Base-by-base conservation (phyloP, 148 eudicot species). In the Simmondsia chinensis region DNA sequence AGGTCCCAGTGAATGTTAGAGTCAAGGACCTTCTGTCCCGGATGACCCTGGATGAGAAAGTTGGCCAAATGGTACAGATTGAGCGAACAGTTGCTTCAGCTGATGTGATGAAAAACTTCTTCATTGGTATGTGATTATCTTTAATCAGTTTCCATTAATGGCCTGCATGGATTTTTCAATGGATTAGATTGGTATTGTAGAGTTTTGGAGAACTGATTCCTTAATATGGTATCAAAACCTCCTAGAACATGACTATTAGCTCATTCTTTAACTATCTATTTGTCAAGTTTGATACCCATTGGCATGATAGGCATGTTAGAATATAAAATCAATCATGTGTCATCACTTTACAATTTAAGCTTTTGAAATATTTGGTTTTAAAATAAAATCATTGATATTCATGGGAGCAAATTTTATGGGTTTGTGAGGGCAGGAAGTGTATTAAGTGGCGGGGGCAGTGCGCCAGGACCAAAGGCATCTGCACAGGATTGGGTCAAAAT, bases 31-130 rank as follows among this genome's bases (percentile, higher is more conserved):
- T 82, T 68, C 60, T 82, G 31, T 61, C 60, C 1, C 49, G 71
- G 30, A 82, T 82, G 94, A 82, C 77, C 5, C 65, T 82, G 48
- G 94, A 75, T 25, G 94, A 82, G 38, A 82, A 82, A 59, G 73
- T 82, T 46, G 94, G 94, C 9, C 94, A 82, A 57, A 82, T 82
- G 94, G 70, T 64, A 20, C 94, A 82, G 52, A 82, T 82, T 62
- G 94, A 82, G 18, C 73, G 86, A 21, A 36, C 54, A 26, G 75
- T 72, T 42, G 77, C 94, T 18, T 54, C 94, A 1, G 43, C 73
- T 56, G 80, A 82, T 66, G 63, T 82, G 17, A 72, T 78, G 64
- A 78, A 65, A 29, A 75, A 60, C 31, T 58, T 40, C 50, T 73
- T 70, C 66, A 82, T 82, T 56, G 94, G 93, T 82, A 77, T 37